phyloP scores from a whole-genome alignment of 1,139 yeast genomes.

The Candida pseudoviswanathii region DNA sequence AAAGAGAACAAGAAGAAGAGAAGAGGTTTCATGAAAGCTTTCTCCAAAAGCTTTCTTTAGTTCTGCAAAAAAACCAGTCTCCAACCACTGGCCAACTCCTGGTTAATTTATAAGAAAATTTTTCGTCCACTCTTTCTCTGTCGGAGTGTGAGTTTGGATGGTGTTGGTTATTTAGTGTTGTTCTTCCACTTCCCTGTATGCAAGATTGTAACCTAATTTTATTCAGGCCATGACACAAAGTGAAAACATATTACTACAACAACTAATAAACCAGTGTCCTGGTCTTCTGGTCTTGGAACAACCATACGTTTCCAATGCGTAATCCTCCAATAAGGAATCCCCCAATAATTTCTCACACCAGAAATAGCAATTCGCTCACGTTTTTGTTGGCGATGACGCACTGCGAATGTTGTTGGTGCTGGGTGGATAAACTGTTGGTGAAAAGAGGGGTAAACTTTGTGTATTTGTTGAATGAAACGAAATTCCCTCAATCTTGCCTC shows the following conservation, averaged over 20 bases:
- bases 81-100: too few relatives aligned
- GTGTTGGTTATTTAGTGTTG: not conserved
- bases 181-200: not conserved
- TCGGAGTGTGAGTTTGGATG: not conserved
- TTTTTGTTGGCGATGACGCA: not conserved
- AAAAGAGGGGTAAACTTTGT: constrained; percentile 8
- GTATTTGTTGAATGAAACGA: not conserved
- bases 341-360: not conserved
- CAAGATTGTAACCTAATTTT: constrained; percentile 3
- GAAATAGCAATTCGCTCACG: not conserved
- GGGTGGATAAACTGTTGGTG: not conserved
- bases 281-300: too few relatives aligned
- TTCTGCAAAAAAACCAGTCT: too few relatives aligned
- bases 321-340: not conserved
- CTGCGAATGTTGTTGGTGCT: not conserved
- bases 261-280: too few relatives aligned
- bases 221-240: not conserved
- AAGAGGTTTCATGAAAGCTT: not conserved
- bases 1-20: not conserved
- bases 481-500: not conserved
- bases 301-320: not conserved
- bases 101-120: not conserved
- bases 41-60: too few relatives aligned
- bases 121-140: not conserved
- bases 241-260: not conserved